Conservation (phyloP, 2,329 filamentous ascomycete species). For the Colletotrichum navitas region DNA sequence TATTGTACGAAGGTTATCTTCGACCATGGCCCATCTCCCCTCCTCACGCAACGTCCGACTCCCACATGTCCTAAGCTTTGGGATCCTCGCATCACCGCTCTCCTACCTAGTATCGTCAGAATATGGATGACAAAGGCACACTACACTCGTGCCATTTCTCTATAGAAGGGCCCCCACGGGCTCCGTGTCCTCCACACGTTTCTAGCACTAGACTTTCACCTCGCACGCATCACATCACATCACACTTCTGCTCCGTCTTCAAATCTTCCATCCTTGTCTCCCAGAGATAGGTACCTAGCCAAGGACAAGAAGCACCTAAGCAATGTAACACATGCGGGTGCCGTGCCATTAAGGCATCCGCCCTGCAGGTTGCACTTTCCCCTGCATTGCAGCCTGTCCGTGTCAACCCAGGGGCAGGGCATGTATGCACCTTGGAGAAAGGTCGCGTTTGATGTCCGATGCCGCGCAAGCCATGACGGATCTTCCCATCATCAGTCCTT, state of each 20-base stretch:
- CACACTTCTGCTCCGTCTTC: neutral
- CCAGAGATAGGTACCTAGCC: slow-evolving; percentile 2
- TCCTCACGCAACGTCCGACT: neutral
- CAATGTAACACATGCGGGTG: slow-evolving; percentile 27
- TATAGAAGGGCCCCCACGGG: too few relatives aligned
- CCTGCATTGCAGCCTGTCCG: slow-evolving; percentile 28
- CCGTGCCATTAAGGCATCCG: slow-evolving; percentile 22
- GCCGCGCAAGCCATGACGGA: slow-evolving; percentile 18
- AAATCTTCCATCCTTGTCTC: slow-evolving; percentile 13
- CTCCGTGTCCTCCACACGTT: too few relatives aligned
- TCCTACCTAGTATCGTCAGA: neutral
- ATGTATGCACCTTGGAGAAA: slow-evolving; percentile 27
- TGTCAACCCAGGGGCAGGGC: slow-evolving; percentile 27
- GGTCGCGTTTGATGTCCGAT: slow-evolving; percentile 14
- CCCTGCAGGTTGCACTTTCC: neutral
- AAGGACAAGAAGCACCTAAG: slow-evolving; percentile 25
- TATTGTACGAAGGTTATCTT: neutral
- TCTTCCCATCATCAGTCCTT: slow-evolving; percentile 5
- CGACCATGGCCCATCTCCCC: neutral
- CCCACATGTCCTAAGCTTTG: neutral
- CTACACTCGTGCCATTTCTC: neutral
- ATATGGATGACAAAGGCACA: neutral
- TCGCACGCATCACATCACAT: too few relatives aligned
- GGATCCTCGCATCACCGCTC: neutral
- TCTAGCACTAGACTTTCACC: too few relatives aligned